A percentile compares a stretch with the other conserved stretches of the same genome.
Conservation (phyloP, 257 asterid genomes). For the Ajuga chamaepitys region DNA sequence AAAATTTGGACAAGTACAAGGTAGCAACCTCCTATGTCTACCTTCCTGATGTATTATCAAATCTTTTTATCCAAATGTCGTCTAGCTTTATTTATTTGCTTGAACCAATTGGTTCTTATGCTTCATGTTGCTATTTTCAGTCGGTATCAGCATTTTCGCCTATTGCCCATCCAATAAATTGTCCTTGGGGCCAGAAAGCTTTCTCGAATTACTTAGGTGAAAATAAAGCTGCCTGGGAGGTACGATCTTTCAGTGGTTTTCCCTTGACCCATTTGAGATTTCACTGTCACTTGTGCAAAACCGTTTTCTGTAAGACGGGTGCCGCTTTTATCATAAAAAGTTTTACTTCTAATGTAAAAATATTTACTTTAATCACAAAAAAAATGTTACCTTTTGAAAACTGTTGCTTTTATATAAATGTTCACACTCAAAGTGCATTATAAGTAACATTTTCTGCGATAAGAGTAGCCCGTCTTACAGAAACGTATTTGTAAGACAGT, state of each 20-base stretch:
- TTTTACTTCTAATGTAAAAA: no score
- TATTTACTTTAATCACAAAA: no score
- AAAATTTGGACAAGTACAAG: conserved; percentile 89
- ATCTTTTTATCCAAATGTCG: not conserved
- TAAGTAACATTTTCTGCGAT: no score
- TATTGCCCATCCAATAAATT: conserved; percentile 64
- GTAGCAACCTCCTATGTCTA: conserved; percentile 21
- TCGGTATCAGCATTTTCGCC: conserved; percentile 96
- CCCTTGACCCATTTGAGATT: no score
- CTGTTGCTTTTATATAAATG: no score
- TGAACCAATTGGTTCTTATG: not conserved
- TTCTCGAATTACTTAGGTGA: conserved; percentile 86
- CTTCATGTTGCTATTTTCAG: conserved; percentile 25
- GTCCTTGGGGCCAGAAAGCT: conserved; percentile 99
- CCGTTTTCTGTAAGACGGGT: no score
- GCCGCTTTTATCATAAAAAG: no score
- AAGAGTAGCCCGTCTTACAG: no score
- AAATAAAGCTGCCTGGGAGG: conserved; percentile 88
- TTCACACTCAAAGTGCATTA: no score
- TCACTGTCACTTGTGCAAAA: no score
- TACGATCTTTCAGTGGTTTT: conserved; percentile 23
- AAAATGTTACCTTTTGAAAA: no score
- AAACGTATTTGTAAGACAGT: no score
- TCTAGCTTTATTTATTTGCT: not conserved
- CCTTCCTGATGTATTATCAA: not conserved